Evolutionary conservation across 345 rosid species (phyloP).

Genomic region (Brassica rapa): DNA sequence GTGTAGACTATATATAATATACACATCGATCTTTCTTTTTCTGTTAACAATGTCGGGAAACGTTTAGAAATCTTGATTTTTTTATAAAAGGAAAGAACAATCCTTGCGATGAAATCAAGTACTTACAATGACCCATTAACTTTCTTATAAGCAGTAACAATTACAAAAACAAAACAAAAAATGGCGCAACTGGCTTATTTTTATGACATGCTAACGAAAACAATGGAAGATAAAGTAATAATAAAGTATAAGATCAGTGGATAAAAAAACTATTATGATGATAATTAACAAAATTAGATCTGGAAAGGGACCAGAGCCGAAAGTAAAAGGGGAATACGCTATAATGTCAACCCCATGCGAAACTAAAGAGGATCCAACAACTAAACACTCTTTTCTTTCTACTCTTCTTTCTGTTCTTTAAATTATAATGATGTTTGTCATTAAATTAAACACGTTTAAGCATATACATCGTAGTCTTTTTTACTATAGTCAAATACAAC

Average conservation of each 20-base stretch:
- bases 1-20: not conserved
- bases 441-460: not conserved
- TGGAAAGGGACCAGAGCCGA: conserved; percentile 44
- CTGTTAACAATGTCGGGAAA: not conserved
- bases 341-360: conserved; percentile 43
- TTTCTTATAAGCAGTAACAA: conserved; percentile 17
- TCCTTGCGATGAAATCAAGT: not conserved
- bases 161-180: not conserved
- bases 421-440: not conserved
- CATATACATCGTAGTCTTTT: conserved; percentile 11
- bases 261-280: conserved; percentile 24
- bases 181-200: conserved; percentile 15
- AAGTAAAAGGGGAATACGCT: conserved; percentile 36
- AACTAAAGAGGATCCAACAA: conserved; percentile 39
- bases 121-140: conserved; percentile 9
- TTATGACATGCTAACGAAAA: not conserved
- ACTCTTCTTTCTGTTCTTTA: not conserved
- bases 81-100: not conserved
- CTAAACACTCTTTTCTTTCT: conserved; percentile 32
- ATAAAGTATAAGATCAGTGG: conserved; percentile 30
- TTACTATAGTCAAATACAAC: conserved; percentile 37
- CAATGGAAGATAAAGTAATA: not conserved
- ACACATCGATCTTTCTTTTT: not conserved
- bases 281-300: conserved; percentile 27
- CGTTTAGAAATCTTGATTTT: not conserved